These are phyloP conservation scores for Clonostachys rosea DNA, from an alignment of 2,329 filamentous ascomycete genomes.

Conservation along the genomic window DNA sequence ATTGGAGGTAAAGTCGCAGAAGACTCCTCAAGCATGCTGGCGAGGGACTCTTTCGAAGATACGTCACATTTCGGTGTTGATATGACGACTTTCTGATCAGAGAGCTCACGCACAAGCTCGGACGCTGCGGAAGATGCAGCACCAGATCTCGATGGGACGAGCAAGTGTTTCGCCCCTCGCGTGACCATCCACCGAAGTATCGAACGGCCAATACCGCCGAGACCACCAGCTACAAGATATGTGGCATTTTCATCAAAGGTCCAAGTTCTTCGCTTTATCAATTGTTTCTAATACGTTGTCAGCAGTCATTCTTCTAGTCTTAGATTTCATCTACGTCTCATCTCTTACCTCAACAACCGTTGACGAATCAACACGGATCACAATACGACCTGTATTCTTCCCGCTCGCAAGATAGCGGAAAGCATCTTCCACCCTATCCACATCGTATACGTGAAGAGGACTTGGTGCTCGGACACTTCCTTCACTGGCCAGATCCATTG, in stretches of 20 bases:
- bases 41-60: not conserved
- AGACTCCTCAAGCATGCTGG: not conserved
- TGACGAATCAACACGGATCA: slow-evolving; percentile 16
- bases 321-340: not conserved
- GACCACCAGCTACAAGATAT: slow-evolving; percentile 11
- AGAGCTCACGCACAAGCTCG: not conserved
- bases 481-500: slow-evolving; percentile 7
- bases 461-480: slow-evolving; percentile 2
- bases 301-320: not conserved
- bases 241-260: slow-evolving; percentile 2
- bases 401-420: slow-evolving; percentile 33
- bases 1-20: slow-evolving; percentile 19
- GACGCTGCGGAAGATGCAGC: not conserved
- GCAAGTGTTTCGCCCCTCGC: slow-evolving; percentile 12
- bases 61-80: not conserved
- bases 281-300: not conserved
- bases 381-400: slow-evolving; percentile 33
- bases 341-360: slow-evolving; percentile 7
- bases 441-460: slow-evolving; percentile 8
- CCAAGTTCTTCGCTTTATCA: not conserved
- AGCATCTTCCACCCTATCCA: slow-evolving; percentile 23
- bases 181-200: slow-evolving; percentile 4
- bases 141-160: not conserved
- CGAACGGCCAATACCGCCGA: slow-evolving; percentile 10
- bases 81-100: not conserved